Percentiles rank a stretch among this genome's conserved stretches.
Evolutionary conservation across 2,329 filamentous ascomycete species (phyloP).

Genomic region (Aspergillus pseudotamarii): DNA sequence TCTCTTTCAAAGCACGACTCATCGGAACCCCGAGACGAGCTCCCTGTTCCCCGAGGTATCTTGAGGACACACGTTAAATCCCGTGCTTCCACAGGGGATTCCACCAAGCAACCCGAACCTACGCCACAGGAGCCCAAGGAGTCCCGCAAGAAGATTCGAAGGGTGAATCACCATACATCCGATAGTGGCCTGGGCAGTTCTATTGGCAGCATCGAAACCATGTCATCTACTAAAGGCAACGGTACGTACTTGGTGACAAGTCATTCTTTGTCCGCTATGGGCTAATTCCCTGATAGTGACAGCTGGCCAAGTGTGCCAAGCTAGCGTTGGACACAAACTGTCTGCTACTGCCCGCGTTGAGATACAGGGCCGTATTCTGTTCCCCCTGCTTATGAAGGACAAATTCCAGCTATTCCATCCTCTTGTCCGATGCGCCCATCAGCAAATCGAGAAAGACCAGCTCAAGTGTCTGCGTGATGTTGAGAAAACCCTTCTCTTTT

Average conservation of each 20-base stretch:
- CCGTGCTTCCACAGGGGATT: slow-evolving; percentile 35
- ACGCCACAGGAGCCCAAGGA: slow-evolving; percentile 40
- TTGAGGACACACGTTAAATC: slow-evolving; percentile 60
- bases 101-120: slow-evolving; percentile 29
- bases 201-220: slow-evolving; percentile 61
- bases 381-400: slow-evolving; percentile 73
- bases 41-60: slow-evolving; percentile 63
- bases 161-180: slow-evolving; percentile 67
- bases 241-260: slow-evolving; percentile 41
- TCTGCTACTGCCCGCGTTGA: slow-evolving; percentile 71
- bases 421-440: slow-evolving; percentile 75
- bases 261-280: slow-evolving; percentile 28
- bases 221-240: slow-evolving; percentile 44
- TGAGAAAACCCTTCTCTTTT: slow-evolving; percentile 88
- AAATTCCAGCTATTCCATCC: slow-evolving; percentile 78
- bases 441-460: slow-evolving; percentile 78
- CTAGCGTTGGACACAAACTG: slow-evolving; percentile 56
- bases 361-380: slow-evolving; percentile 77
- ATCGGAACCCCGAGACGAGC: slow-evolving; percentile 56
- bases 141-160: slow-evolving; percentile 13
- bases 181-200: slow-evolving; percentile 90
- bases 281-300: slow-evolving; percentile 26
- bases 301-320: slow-evolving; percentile 28
- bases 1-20: slow-evolving; percentile 49
- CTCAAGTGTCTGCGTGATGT: slow-evolving; percentile 91